phyloP scores from a whole-genome alignment of 1,284 basidiomycete species.

The Filobasidium uniguttulatum region DNA sequence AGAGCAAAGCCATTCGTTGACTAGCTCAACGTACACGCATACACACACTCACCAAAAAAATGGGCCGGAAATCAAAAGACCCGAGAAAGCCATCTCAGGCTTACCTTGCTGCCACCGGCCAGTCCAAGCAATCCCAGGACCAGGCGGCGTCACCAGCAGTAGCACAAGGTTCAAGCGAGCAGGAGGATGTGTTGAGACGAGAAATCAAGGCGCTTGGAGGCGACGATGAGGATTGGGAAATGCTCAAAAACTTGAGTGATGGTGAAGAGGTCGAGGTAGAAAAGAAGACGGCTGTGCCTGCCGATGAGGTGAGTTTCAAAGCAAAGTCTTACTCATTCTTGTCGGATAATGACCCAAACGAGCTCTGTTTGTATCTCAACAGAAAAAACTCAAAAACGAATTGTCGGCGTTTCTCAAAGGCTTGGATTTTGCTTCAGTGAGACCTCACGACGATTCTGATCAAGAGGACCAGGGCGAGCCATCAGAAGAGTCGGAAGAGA shows the following conservation, averaged over 20 bases:
- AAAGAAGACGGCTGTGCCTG: slow-evolving; percentile 10
- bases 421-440: slow-evolving; percentile 39
- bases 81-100: slow-evolving; percentile 15
- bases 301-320: slow-evolving; percentile 25
- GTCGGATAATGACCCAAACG: background rate
- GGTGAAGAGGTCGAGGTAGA: slow-evolving; percentile 28
- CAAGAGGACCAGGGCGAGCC: slow-evolving; percentile 16
- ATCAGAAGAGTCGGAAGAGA: slow-evolving; percentile 3
- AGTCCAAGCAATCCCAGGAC: background rate
- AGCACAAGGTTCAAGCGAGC: background rate
- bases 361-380: slow-evolving; percentile 23
- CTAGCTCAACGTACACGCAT: no score
- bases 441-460: slow-evolving; percentile 13
- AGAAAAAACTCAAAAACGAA: slow-evolving; percentile 44
- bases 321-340: slow-evolving; percentile 14
- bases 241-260: slow-evolving; percentile 39
- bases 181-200: slow-evolving; percentile 22
- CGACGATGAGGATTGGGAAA: slow-evolving; percentile 42
- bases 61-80: slow-evolving; percentile 15
- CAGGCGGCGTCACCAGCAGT: background rate
- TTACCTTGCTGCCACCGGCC: slow-evolving; percentile 10
- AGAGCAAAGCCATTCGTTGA: no score
- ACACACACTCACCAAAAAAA: background rate
- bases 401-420: slow-evolving; percentile 49
- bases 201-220: slow-evolving; percentile 44